Base-by-base conservation (phyloP, 2,329 filamentous ascomycete species). In the Xenosphaeropsis pyriputrescens region DNA sequence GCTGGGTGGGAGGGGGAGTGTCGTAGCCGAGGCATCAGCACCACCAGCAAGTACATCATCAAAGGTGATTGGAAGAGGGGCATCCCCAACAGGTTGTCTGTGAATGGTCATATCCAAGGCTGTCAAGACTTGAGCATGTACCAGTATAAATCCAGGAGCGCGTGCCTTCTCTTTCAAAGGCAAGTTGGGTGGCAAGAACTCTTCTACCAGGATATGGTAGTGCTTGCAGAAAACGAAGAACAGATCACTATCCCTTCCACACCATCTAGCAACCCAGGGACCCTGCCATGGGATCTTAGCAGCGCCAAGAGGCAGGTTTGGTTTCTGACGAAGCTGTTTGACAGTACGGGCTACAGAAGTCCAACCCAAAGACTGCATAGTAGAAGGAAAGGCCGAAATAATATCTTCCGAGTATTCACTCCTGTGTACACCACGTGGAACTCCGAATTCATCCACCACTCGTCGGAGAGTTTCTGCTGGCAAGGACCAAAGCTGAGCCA, bases 141-240 rank as follows among this genome's bases (percentile, higher is more conserved):
- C 68, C 31, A 76, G 63, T 18, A 81, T 57, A 47, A 83, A 61
- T 4, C 75, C 41, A 42, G 79, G 79, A 9, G 73, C 69, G 42
- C 74, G 69, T 40, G 77, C 61, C 41, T 69, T 67, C 44, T 75
- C 69, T n/a, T 59, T 57, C 39, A 65, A 62, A 35, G 67, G 64
- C 6, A 68, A 59, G 22, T 67, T 64, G 54, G 62, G 7, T 8
- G 67, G 62, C 34, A 73, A 46, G 42, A 69, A 67, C 36, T 81
- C 77, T 16, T 72, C 68, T 17, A 73, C 65, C 9, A 85, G 58
- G 15, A 81, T 69, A 50, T 82, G 75, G 49, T 75, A 80, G 51
- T 80, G 70, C 52, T 83, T 84, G 41, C 71, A 64, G 50, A 85
- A 85, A 18, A 81, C 74, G 53, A 79, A 84, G 50, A 85, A 81